Base-by-base conservation (phyloP, 768 basidiomycete genomes). In the Amanita muscaria region DNA sequence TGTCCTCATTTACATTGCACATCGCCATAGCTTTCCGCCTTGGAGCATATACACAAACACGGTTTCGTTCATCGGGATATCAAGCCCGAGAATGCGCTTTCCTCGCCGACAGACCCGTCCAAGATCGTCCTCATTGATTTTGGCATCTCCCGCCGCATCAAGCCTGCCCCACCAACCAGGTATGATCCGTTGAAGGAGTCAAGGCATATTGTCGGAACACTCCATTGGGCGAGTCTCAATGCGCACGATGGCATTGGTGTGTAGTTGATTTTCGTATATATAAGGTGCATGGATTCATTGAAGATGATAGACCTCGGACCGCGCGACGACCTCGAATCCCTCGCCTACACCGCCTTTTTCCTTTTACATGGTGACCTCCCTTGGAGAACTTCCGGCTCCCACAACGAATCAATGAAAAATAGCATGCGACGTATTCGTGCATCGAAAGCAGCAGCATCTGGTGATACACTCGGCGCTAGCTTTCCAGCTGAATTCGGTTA, bases 61-160 rank as follows among this genome's bases (percentile, higher is more conserved):
- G 56, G 55, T n/a, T 57, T 65, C 12, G 54, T 63, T 22, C 64
- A 67, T 52, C 58, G 65, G 22, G 64, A 66, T 45, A 60, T 68
- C 48, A 64, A 64, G 40, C 63, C 64, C 5, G 57, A 53, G 3
- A 65, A 67, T 50, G 54, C 66, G 16, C 57, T 64, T 41, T 51
- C 44, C 29, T 51, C 53, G 23, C 51, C 52, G 15, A 44, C 46
- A 19, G 56, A 63, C 41, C 36, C 53, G 29, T 55, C 54, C 8
- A 49, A 16, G 37, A 49, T 66, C 45, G 45, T 49, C 23, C 49
- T 66, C 34, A 56, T 63, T 46, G 62, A 65, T 45, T 63, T 62
- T 48, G 61, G 60, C 22, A 56, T 63, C 39, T 51, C 64, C 18
- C 47, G 42, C 31, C 55, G 40, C 32, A 33, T 53, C 50, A 44